Evolutionary conservation across 208 protist genomes (phyloP), one percentile per base, ranked within the genome.

Genomic region (Histomonas meleagridis): DNA sequence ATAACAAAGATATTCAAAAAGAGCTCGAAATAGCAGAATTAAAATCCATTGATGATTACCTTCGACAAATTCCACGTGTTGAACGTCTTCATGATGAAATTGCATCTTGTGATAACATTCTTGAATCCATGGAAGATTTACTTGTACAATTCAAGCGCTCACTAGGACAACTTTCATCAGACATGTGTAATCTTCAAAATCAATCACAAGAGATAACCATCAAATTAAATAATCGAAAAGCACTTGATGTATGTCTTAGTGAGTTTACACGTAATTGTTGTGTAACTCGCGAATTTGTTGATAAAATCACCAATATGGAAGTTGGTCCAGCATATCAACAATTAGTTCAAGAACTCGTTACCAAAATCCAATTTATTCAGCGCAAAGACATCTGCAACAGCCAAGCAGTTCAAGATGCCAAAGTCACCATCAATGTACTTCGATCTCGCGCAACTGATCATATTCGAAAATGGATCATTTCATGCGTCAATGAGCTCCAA

Each of bases 161-260:
- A 32, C 76, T 86, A 38, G 76, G 76, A 2, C 40, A 86, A 55
- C 18, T 86, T 51, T 51, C 76, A 86, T 57, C 76, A 55, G 76
- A 86, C 38, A 86, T 86, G 4, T 46, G 32, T 28, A 86, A 14
- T 51, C 35, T 86, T 12, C 40, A 86, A 49, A 26, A 2, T 18
- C 43, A 86, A 86, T 86, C 76, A 86, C 3, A 51, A 16, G 46
- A 43, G n/a, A 51, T 86, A 26, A 55, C 76, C 2, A 86, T 48
- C 32, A 86, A 86, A 35, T 46, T 86, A 32, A 46, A 46, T n/a
- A 86, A 86, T 86, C 40, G 76, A n/a, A 86, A 86, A 16, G 55
- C 51, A 55, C n/a, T 86, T 14, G 76, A 86, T 18, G 46, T 57
- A 16, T 32, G 55, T 51, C 55, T 51, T 26, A 28, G 76, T n/a